phyloP scores from a whole-genome alignment of 305 asterid species.

The Fraxinus baroniana region DNA sequence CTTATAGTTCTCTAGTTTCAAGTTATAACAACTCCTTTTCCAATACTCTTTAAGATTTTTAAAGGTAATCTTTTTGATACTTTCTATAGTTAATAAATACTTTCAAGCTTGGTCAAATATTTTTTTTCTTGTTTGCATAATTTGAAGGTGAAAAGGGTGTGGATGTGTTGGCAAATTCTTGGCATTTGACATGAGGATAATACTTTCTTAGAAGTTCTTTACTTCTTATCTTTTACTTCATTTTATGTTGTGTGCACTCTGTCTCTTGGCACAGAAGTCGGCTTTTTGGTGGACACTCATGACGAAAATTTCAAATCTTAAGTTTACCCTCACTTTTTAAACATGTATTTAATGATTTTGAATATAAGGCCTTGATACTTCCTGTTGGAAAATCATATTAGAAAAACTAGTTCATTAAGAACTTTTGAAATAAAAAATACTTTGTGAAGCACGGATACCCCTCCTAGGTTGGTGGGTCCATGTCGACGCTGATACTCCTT shows the following conservation, averaged over 20 bases:
- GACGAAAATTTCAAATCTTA: background rate
- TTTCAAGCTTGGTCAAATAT: background rate
- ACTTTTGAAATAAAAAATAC: background rate
- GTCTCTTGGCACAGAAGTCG: background rate
- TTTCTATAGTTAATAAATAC: background rate
- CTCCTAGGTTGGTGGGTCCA: background rate
- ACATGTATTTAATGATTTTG: background rate
- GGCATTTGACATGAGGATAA: background rate
- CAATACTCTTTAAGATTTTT: background rate
- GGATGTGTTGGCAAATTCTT: background rate
- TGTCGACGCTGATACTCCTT: background rate
- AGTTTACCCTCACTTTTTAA: background rate
- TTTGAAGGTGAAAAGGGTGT: background rate
- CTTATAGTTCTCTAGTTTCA: background rate
- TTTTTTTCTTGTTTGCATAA: background rate
- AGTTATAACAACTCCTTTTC: background rate
- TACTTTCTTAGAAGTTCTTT: background rate
- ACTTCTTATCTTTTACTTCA: background rate
- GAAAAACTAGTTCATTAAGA: background rate
- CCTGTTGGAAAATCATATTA: background rate
- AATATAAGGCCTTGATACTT: background rate
- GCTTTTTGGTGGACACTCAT: background rate
- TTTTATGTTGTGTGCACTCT: background rate
- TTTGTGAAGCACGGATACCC: background rate
- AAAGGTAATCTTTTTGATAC: background rate